A percentile compares a stretch with the other conserved stretches of the same genome.
Evolutionary conservation across 805 yeast genomes (phyloP).

Genomic region (Ogataea pignaliae): DNA sequence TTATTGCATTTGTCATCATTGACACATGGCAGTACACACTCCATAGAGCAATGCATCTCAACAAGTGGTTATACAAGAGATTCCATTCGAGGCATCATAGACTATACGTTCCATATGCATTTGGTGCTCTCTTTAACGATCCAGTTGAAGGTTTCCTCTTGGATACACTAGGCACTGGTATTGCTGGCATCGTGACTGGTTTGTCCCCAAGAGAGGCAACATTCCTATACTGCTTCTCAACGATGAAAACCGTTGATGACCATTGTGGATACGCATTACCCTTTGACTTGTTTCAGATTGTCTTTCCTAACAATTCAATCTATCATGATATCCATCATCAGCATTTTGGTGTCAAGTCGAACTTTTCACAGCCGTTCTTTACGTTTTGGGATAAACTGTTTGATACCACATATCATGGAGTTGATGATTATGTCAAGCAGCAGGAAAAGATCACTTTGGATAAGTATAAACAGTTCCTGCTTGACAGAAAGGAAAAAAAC

Average conservation of each 20-base stretch:
- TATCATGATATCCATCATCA: constrained; percentile 98
- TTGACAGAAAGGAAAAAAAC: constrained; percentile 27
- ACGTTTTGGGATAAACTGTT: constrained; percentile 82
- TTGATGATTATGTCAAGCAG: constrained; percentile 58
- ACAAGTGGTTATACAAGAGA: constrained; percentile 66
- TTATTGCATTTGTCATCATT: constrained; percentile 64
- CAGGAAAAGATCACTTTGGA: constrained; percentile 66
- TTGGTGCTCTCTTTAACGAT: constrained; percentile 92
- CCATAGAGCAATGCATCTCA: constrained; percentile 85
- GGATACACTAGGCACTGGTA: constrained; percentile 89
- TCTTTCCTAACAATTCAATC: constrained; percentile 93
- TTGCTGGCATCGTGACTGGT: constrained; percentile 60
- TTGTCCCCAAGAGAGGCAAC: constrained; percentile 75
- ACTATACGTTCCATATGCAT: constrained; percentile 93
- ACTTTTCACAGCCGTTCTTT: constrained; percentile 95
- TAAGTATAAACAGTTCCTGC: constrained; percentile 57
- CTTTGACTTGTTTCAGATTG: constrained; percentile 79
- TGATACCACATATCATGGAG: constrained; percentile 66
- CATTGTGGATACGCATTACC: constrained; percentile 98
- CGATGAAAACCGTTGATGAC: constrained; percentile 95
- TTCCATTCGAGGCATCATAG: constrained; percentile 95
- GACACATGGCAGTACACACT: constrained; percentile 96
- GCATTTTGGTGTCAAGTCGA: constrained; percentile 87
- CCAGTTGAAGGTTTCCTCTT: constrained; percentile 90
- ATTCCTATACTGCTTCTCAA: constrained; percentile 76